These are phyloP conservation scores for Metschnikowia orientalis DNA, from an alignment of 805 yeast species.

Conservation along the genomic window DNA sequence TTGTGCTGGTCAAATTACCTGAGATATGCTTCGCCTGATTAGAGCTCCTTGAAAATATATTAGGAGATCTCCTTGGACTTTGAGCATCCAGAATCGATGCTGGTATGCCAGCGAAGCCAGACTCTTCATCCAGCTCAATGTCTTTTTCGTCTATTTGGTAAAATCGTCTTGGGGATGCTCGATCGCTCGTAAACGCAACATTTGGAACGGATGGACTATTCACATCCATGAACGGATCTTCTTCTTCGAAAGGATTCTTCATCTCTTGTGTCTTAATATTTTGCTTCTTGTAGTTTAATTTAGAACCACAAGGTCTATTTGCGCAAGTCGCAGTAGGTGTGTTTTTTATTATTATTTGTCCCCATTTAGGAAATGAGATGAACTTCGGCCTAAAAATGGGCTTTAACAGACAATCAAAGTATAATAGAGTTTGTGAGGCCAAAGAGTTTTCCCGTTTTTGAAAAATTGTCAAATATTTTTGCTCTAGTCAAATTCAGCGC, in stretches of 20 bases:
- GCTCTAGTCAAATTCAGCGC: too few relatives aligned
- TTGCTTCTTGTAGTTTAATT: conserved; percentile 2
- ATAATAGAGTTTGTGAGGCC: too few relatives aligned
- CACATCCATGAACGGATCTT: conserved; percentile 31
- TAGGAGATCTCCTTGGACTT: conserved; percentile 38
- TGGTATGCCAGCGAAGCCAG: conserved; percentile 22
- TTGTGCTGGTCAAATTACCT: conserved; percentile 3
- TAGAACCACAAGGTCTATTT: too few relatives aligned
- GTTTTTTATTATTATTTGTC: conserved; percentile 18
- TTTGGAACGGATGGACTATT: conserved; percentile 31
- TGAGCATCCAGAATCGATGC: conserved; percentile 29
- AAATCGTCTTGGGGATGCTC: conserved; percentile 35
- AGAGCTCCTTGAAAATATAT: conserved; percentile 39
- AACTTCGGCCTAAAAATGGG: too few relatives aligned
- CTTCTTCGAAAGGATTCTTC: conserved; percentile 32
- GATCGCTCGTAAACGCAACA: conserved; percentile 38
- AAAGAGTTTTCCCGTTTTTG: too few relatives aligned
- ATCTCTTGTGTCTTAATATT: too few relatives aligned
- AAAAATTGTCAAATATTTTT: too few relatives aligned
- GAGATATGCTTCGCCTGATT: conserved; percentile 17
- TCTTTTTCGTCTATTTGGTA: conserved; percentile 22
- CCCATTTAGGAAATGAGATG: conserved; percentile 20
- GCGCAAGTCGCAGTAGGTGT: conserved; percentile 1
- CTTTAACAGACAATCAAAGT: too few relatives aligned
- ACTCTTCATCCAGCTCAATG: conserved; percentile 22